These are phyloP conservation scores for Krasilnikovozyma curviuscula DNA, from an alignment of 768 basidiomycete species.

Conservation along the genomic window DNA sequence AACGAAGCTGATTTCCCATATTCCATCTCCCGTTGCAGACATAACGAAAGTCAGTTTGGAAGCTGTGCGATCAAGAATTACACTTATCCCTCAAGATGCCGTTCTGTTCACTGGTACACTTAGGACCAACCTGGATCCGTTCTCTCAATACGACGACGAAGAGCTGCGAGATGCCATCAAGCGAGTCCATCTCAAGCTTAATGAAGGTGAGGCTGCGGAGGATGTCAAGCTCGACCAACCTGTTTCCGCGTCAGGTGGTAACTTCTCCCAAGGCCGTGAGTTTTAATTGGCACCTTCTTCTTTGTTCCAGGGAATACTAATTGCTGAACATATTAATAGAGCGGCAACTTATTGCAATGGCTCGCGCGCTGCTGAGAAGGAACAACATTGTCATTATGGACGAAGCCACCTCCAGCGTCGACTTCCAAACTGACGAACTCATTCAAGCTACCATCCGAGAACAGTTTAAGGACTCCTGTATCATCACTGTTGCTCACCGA, in stretches of 20 bases:
- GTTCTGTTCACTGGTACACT: constrained; percentile 38
- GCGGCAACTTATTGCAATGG: constrained; percentile 7
- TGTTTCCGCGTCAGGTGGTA: constrained; percentile 50
- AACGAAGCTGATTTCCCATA: too few relatives aligned
- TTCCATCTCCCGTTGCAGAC: too few relatives aligned
- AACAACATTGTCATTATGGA: constrained; percentile 12
- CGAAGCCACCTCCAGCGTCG: constrained; percentile 20
- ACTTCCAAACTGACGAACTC: constrained; percentile 25
- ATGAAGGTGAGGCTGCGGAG: background rate
- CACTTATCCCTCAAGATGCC: constrained; percentile 30
- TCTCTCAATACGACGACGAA: constrained; percentile 51
- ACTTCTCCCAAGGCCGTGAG: constrained; percentile 75
- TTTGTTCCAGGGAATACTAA: background rate
- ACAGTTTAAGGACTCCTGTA: constrained; percentile 23
- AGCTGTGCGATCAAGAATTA: constrained; percentile 45
- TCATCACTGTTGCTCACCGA: constrained; percentile 25
- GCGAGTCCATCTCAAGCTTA: constrained; percentile 46
- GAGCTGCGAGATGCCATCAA: constrained; percentile 63
- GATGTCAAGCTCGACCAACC: constrained; percentile 3
- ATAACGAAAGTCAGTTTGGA: constrained; percentile 67
- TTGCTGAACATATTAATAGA: background rate
- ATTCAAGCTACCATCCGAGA: constrained; percentile 25
- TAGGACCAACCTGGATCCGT: constrained; percentile 29
- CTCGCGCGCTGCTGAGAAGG: constrained; percentile 13
- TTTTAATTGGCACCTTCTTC: constrained; percentile 7